phyloP scores from a whole-genome alignment of 2,329 filamentous ascomycete genomes.

The Uncinocarpus reesii region DNA sequence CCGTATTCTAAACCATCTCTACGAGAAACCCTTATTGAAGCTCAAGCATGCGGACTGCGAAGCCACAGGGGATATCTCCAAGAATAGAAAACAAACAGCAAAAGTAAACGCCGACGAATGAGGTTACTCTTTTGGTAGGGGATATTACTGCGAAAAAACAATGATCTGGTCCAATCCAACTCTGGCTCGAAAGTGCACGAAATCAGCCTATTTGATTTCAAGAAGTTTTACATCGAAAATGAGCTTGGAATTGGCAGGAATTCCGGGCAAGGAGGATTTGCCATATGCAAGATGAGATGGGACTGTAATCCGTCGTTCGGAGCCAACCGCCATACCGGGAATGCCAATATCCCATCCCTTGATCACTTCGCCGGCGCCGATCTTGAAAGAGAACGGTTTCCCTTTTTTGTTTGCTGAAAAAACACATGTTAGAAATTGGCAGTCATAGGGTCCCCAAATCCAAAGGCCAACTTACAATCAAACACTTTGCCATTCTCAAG shows the following conservation, averaged over 20 bases:
- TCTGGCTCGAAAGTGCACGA: too few species aligned
- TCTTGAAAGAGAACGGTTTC: slow-evolving; percentile 92
- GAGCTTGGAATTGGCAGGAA: slow-evolving; percentile 82
- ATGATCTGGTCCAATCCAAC: background rate
- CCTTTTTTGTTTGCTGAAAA: slow-evolving; percentile 89
- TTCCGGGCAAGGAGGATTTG: slow-evolving; percentile 68
- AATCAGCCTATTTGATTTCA: slow-evolving; percentile 64
- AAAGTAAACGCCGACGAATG: background rate
- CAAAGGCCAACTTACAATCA: slow-evolving; percentile 57
- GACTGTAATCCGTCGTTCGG: slow-evolving; percentile 85
- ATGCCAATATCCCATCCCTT: slow-evolving; percentile 98
- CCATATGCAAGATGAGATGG: slow-evolving; percentile 84
- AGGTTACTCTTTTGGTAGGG: background rate
- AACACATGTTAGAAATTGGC: slow-evolving; percentile 3
- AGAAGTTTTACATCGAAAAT: slow-evolving; percentile 85
- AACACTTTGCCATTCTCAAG: slow-evolving; percentile 90
- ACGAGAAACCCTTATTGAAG: background rate
- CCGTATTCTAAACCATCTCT: background rate
- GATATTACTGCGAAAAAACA: background rate
- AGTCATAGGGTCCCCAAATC: background rate
- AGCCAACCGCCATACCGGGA: slow-evolving; percentile 81
- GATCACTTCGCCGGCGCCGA: slow-evolving; percentile 91
- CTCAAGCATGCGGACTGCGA: background rate
- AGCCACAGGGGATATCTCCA: background rate
- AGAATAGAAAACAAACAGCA: background rate